A percentile compares a stretch with the other conserved stretches of the same genome.
Evolutionary conservation across 1,284 basidiomycete species (phyloP).

Genomic region (Tylopilus sp.): DNA sequence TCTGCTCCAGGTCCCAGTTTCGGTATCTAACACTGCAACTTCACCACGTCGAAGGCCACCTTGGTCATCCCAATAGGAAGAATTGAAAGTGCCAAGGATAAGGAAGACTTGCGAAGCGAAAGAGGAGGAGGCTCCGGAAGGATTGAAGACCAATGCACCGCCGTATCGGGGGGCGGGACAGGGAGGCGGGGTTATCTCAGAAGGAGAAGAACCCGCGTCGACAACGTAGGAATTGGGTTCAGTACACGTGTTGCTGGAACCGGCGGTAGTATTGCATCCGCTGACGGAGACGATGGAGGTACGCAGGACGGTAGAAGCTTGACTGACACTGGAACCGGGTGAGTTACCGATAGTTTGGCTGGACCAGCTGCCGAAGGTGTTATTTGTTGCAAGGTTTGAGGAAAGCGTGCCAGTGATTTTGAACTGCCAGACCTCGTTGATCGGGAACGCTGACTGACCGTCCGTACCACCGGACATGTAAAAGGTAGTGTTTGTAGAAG

Average conservation of each 20-base stretch:
- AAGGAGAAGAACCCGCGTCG: slow-evolving; percentile 37
- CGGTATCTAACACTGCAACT: slow-evolving; percentile 63
- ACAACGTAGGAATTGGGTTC: slow-evolving; percentile 54
- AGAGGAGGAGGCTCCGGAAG: slow-evolving; percentile 50
- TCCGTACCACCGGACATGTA: slow-evolving; percentile 66
- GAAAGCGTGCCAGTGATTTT: slow-evolving; percentile 65
- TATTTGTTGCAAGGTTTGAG: slow-evolving; percentile 52
- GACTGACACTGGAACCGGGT: slow-evolving; percentile 39
- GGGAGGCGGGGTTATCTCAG: slow-evolving; percentile 38
- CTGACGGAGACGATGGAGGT: slow-evolving; percentile 52
- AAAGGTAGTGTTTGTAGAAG: slow-evolving; percentile 58
- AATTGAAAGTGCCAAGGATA: slow-evolving; percentile 62
- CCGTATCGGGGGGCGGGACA: slow-evolving; percentile 72
- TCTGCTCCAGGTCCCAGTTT: slow-evolving; percentile 66
- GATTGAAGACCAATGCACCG: slow-evolving; percentile 57
- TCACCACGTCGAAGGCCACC: slow-evolving; percentile 59
- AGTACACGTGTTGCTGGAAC: slow-evolving; percentile 49
- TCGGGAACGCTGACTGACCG: slow-evolving; percentile 40
- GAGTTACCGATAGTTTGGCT: slow-evolving; percentile 39
- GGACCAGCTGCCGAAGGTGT: slow-evolving; percentile 57
- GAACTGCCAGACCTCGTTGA: slow-evolving; percentile 67
- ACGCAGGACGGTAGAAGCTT: slow-evolving; percentile 55
- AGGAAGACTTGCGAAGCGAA: slow-evolving; percentile 65
- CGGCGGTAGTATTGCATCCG: slow-evolving; percentile 52
- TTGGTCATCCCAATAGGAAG: slow-evolving; percentile 61